Evolutionary conservation across 1,139 yeast genomes (phyloP).

Genomic region (Pichia sp.): DNA sequence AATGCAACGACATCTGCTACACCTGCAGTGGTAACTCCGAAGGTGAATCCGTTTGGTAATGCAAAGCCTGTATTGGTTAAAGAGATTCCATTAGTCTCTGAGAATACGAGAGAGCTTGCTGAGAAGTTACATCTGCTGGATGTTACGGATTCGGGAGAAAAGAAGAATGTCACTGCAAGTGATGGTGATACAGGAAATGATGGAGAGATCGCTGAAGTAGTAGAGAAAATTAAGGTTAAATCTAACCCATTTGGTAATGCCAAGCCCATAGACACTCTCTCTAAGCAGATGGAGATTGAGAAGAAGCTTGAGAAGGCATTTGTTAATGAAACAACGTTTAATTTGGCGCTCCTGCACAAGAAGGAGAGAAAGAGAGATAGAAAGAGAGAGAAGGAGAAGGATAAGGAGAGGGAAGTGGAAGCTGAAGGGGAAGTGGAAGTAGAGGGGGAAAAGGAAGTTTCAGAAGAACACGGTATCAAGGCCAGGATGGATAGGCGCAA

Average conservation of each 20-base stretch:
- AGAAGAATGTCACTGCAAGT: not conserved
- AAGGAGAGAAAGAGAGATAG: slow-evolving; percentile 1
- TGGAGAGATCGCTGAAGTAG: no score
- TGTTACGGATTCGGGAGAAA: not conserved
- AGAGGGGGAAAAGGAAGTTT: not conserved
- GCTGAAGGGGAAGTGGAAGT: not conserved
- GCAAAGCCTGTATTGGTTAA: slow-evolving; percentile 5
- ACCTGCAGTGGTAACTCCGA: no score
- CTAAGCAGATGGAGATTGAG: slow-evolving; percentile 41
- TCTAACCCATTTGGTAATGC: slow-evolving; percentile 48
- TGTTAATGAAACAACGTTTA: slow-evolving; percentile 52
- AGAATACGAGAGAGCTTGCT: slow-evolving; percentile 11
- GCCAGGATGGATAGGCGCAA: no score
- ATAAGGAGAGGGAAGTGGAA: not conserved
- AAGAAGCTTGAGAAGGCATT: slow-evolving; percentile 39
- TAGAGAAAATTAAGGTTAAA: slow-evolving; percentile 28
- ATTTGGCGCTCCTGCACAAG: slow-evolving; percentile 24
- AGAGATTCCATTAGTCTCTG: slow-evolving; percentile 10
- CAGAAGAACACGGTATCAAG: no score
- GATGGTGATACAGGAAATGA: no score
- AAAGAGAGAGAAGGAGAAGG: not conserved
- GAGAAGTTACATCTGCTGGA: not conserved
- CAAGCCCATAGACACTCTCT: slow-evolving; percentile 44
- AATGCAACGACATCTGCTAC: no score
- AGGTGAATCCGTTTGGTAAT: slow-evolving; percentile 1